phyloP scores from a whole-genome alignment of 202 grass and related monocot genomes.

The Sporobolus alterniflorus region DNA sequence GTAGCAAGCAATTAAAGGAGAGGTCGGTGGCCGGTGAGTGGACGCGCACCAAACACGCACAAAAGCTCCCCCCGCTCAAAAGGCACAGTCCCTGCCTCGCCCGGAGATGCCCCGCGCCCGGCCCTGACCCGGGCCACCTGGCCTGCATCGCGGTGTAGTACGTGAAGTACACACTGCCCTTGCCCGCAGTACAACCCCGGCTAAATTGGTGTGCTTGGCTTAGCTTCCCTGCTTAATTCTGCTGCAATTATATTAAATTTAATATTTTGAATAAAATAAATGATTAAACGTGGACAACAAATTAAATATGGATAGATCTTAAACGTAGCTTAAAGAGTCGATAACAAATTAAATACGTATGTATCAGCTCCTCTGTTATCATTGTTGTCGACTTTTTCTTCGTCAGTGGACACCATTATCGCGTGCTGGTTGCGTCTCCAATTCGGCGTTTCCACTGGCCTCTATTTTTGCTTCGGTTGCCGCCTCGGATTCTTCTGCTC shows the following conservation, averaged over 20 bases:
- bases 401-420: too few relatives aligned
- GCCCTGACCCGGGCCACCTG: too few relatives aligned
- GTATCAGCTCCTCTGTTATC: too few relatives aligned
- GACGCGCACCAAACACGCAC: slow-evolving; percentile 39
- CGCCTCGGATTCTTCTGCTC: background rate
- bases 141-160: slow-evolving; percentile 54
- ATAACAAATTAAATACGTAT: too few relatives aligned
- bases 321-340: too few relatives aligned
- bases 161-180: slow-evolving; percentile 50
- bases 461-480: background rate
- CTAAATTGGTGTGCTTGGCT: background rate
- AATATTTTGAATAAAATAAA: too few relatives aligned
- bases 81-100: background rate
- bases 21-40: slow-evolving; percentile 33
- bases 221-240: too few relatives aligned
- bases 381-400: too few relatives aligned
- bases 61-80: slow-evolving; percentile 6
- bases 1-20: slow-evolving; percentile 31
- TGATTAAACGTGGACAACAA: too few relatives aligned
- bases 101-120: too few relatives aligned
- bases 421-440: background rate
- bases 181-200: slow-evolving; percentile 36
- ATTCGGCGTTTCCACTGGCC: background rate
- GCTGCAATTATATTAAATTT: too few relatives aligned
- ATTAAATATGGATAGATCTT: too few relatives aligned